These are phyloP conservation scores for Botrytis cinerea DNA, from an alignment of 2,329 filamentous ascomycete genomes.

Conservation along the genomic window DNA sequence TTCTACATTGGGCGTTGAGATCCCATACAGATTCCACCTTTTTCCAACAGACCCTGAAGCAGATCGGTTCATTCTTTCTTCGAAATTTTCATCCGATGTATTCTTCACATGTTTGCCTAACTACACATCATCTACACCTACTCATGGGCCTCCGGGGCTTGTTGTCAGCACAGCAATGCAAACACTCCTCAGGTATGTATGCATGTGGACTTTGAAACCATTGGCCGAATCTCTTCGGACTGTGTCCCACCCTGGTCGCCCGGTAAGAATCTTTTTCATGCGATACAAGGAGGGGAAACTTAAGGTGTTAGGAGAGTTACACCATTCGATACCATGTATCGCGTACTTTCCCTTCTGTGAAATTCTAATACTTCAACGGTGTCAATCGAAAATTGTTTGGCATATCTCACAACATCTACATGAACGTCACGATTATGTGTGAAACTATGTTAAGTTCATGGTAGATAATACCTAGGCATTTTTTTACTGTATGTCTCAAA, in stretches of 20 bases:
- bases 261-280: slow-evolving; percentile 19
- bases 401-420: slow-evolving; percentile 12
- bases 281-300: slow-evolving; percentile 14
- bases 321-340: slow-evolving; percentile 18
- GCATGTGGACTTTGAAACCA: slow-evolving; percentile 1
- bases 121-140: slow-evolving; percentile 7
- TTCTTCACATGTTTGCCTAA: slow-evolving; percentile 17
- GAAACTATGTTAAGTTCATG: background rate
- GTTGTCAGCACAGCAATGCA: slow-evolving; percentile 13
- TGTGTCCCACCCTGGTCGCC: slow-evolving; percentile 9
- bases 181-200: slow-evolving; percentile 19
- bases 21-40: background rate
- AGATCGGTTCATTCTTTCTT: slow-evolving; percentile 23
- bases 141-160: slow-evolving; percentile 11
- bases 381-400: slow-evolving; percentile 15
- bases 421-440: background rate
- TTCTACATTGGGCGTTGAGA: slow-evolving; percentile 20
- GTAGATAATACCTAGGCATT: background rate
- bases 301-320: slow-evolving; percentile 19
- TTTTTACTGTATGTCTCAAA: slow-evolving; percentile 10
- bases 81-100: slow-evolving; percentile 23
- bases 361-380: slow-evolving; percentile 19
- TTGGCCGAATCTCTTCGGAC: slow-evolving; percentile 16
- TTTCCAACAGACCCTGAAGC: slow-evolving; percentile 19
- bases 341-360: slow-evolving; percentile 2